Evolutionary conservation across 1,284 basidiomycete genomes (phyloP), one percentile per base, ranked within the genome.

Genomic region (Caloboletus firmus): DNA sequence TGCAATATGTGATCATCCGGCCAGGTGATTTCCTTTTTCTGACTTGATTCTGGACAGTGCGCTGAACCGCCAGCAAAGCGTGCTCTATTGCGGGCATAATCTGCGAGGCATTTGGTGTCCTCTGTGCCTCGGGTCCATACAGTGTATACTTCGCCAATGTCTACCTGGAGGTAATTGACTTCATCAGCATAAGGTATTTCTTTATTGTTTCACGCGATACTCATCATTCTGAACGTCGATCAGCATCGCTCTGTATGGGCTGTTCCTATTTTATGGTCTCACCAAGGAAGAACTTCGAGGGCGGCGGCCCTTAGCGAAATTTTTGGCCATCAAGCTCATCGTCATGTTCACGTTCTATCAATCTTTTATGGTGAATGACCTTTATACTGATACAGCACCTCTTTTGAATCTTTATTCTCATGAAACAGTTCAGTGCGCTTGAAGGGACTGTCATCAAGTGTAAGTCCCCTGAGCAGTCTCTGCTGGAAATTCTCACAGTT

Each of bases 341-440:
- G 88, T 94, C 47, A 87, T 94, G 82, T 85, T 89, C 65, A 91
- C 89, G 1, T 91, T 89, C 67, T 92, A 91, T 67, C 89, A 91
- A 59, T 74, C 78, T 0, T 87, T 91, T 58, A 72, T 91, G 36
- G 87, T 89, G 62, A 54, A 85, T 74, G 12, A 12, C 35, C 12
- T 30, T 39, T 28, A 36, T 36, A 6, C 35, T 37, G 26, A 20
- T 37, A 17, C 15, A 24, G 45, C 4, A 28, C 41, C 11, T 48
- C 15, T 24, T 22, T 26, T 37, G 26, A 30, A 31, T 32, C 5
- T 39, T 17, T 32, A 20, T 10, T 51, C 20, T 2, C 44, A 30
- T 44, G 13, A 28, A 53, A 22, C 56, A 89, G 89, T 85, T 91
- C 61, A 66, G 62, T 37, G 74, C 75, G 5, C 70, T 91, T 17